Base-by-base conservation (phyloP, 2,329 filamentous ascomycete species). In the Curvularia verruculosa region DNA sequence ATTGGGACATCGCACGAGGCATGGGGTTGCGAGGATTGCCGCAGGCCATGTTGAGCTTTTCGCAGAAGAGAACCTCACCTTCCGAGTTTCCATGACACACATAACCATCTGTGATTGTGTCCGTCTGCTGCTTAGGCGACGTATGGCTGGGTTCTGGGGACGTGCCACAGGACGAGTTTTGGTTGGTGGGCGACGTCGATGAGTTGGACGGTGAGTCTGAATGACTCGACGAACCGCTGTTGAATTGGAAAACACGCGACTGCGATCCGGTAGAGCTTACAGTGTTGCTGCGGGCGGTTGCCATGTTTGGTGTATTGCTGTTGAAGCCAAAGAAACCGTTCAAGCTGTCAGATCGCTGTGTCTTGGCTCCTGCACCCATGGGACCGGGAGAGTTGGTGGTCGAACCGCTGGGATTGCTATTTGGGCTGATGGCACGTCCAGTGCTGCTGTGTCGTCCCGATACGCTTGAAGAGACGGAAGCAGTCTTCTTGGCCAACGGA, bases 71-170 rank as follows among this genome's bases (percentile, higher is more conserved):
- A 59, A 79, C 77, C 76, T 83, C 79, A 80, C 82, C 80, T 77
- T 81, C 79, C 59, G 77, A 77, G 61, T 80, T 78, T 49, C 74
- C 74, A 52, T 60, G 83, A 77, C 58, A 87, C 80, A 76, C 68
- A 71, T 77, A 77, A 50, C 75, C 75, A 61, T 77, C 72, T 48
- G 67, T 60, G 37, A 73, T 72, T 23, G 70, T 68, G 71, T 90
- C 88, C 69, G 88, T 86, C 52, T 85, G 86, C 69, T 89, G 90
- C 1, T 86, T 88, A 1, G 87, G 90, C 15, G 89, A 93, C 66
- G 90, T 88, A 29, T 86, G 88, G 46, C 83, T 86, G 1, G 90
- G 88, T 73, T 93, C 90, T 1, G 90, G 90, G 2, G 90, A 93
- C 0, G 90, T 93, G 24, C 88, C 89, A 69, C 89, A 92, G 12